These are phyloP conservation scores for Stellera chamaejasme DNA, from an alignment of 345 rosid genomes.

Conservation along the genomic window DNA sequence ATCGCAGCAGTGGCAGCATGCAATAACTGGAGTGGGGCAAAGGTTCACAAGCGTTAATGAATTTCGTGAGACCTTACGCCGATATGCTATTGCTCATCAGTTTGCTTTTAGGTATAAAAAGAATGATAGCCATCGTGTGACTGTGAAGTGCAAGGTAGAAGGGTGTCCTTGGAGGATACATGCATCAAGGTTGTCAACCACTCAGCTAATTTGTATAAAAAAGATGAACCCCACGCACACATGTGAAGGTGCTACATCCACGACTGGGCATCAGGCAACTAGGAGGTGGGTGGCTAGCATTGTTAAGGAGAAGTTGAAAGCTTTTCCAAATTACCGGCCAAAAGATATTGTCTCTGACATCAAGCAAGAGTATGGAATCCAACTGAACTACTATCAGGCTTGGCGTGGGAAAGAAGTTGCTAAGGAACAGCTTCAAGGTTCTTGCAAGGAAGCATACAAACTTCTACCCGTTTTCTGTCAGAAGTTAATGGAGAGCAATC, in stretches of 20 bases:
- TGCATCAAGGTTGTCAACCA: slow-evolving; percentile 85
- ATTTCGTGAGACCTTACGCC: slow-evolving; percentile 77
- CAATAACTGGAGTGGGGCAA: slow-evolving; percentile 89
- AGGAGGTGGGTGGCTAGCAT: slow-evolving; percentile 96
- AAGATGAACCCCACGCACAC: slow-evolving; percentile 85
- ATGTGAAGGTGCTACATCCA: slow-evolving; percentile 69
- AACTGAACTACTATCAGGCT: slow-evolving; percentile 86
- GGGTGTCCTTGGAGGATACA: slow-evolving; percentile 98
- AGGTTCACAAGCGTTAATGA: slow-evolving; percentile 75
- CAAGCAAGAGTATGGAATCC: slow-evolving; percentile 81
- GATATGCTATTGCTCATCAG: slow-evolving; percentile 89
- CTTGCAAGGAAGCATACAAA: slow-evolving; percentile 83
- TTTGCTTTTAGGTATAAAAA: slow-evolving; percentile 88
- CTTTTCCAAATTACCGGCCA: slow-evolving; percentile 75
- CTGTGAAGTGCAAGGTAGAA: slow-evolving; percentile 92
- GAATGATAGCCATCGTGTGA: slow-evolving; percentile 92
- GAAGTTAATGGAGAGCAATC: slow-evolving; percentile 80
- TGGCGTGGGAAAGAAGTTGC: slow-evolving; percentile 99
- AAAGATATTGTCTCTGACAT: slow-evolving; percentile 87
- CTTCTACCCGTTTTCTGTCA: slow-evolving; percentile 70
- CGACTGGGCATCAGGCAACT: slow-evolving; percentile 77
- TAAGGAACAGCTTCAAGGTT: slow-evolving; percentile 93
- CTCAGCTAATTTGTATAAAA: slow-evolving; percentile 83
- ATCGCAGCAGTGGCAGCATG: slow-evolving; percentile 95
- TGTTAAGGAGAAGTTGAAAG: slow-evolving; percentile 81